Evolutionary conservation across 2,329 filamentous ascomycete species (phyloP), one percentile per base, ranked within the genome.

Genomic region (Penicillium sp.): DNA sequence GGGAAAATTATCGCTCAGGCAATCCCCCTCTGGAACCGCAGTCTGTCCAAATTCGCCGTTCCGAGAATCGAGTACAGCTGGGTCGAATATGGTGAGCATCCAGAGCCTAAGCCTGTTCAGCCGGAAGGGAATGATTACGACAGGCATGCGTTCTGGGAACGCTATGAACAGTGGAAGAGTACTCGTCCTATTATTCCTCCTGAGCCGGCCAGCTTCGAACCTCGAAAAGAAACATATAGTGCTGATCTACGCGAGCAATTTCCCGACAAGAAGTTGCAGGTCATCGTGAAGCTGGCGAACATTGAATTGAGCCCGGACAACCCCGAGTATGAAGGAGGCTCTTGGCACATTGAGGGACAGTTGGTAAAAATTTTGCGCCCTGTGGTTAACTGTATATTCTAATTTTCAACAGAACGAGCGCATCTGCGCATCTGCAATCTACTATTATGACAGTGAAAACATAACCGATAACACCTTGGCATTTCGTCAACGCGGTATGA

Each of bases 371-470:
- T 23, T 40, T 9, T 10, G 21, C 10, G 1, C 15, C 11, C 11
- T 13, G 15, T 29, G 15, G 2, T 41, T n/a, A 41, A 15, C 23
- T 3, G 62, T 86, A 2, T 83, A 87, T 64, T 68, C 87, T 55
- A 58, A 52, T 10, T 23, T 8, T n/a, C 2, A 21, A n/a, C 52
- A 72, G 68, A 88, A 88, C 63, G 86, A 89, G 66, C 81, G 80
- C 57, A 88, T 89, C 29, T 80, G 79, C 57, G 84, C 84, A 0
- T 86, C 84, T 0, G 83, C 85, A 0, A 74, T 89, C 3, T 89
- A 86, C 73, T 88, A 88, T 70, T 85, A 85, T 62, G 83, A 86
- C 61, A 75, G 71, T 53, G 78, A 86, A 0, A 89, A 89, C 68
- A 81, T 88, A 53, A 84, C 83, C 0, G 73, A 81, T 1, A 81